Evolutionary conservation across 805 yeast genomes (phyloP).

Genomic region (Metschnikowia arizonensis): DNA sequence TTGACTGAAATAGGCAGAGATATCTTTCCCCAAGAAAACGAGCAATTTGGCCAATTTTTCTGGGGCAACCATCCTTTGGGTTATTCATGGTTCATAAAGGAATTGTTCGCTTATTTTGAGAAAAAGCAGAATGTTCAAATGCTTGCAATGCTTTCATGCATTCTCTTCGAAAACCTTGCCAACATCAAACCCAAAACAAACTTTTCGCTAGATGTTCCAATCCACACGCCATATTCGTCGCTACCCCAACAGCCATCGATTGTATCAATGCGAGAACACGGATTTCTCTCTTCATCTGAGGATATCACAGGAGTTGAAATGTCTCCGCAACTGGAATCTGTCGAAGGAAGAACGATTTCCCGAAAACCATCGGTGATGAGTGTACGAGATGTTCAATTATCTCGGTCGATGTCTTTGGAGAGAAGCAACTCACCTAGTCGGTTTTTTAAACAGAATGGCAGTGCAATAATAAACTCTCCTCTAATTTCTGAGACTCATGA

Average conservation of each 20-base stretch:
- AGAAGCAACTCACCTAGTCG: conserved; percentile 7
- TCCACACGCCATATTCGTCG: conserved; percentile 44
- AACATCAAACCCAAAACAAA: conserved; percentile 6
- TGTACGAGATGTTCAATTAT: conserved; percentile 10
- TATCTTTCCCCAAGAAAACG: background rate
- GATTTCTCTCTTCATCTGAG: conserved; percentile 4
- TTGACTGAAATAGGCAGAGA: conserved; percentile 10
- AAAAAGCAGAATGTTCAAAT: conserved; percentile 68
- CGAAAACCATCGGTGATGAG: conserved; percentile 12
- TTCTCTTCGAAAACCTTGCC: conserved; percentile 46
- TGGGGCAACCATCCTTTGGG: conserved; percentile 89
- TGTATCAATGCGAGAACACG: conserved; percentile 10
- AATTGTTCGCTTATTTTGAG: conserved; percentile 63
- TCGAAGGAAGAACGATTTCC: conserved; percentile 7
- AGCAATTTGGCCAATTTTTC: conserved; percentile 35
- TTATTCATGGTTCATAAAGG: conserved; percentile 56
- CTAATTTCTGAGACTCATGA: conserved; percentile 4
- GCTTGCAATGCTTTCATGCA: conserved; percentile 84
- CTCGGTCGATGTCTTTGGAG: conserved; percentile 12
- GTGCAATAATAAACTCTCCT: conserved; percentile 8
- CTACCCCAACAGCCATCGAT: conserved; percentile 27
- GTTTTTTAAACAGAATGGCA: conserved; percentile 2
- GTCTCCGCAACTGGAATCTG: conserved; percentile 6
- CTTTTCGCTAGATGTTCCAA: conserved; percentile 34
- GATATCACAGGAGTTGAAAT: background rate